Percentiles rank a stretch among this genome's conserved stretches.
Evolutionary conservation across 1,284 basidiomycete genomes (phyloP).

Genomic region (Cryptococcus floricola): DNA sequence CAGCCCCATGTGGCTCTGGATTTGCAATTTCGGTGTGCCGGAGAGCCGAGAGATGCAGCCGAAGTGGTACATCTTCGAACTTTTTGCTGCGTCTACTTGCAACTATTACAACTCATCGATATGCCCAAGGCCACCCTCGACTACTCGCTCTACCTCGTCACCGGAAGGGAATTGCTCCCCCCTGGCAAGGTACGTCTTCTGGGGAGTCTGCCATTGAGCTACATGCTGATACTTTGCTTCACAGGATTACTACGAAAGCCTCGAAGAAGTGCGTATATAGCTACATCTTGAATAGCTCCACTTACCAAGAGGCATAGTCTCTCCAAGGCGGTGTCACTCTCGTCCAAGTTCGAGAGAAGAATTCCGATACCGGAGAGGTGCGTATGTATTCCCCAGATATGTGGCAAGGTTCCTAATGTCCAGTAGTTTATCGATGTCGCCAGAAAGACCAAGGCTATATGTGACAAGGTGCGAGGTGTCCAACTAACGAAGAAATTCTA

Average conservation of each 20-base stretch:
- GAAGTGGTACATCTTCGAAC: not conserved
- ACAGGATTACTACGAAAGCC: slow-evolving; percentile 68
- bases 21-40: no score
- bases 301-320: slow-evolving; percentile 52
- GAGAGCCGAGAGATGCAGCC: not conserved
- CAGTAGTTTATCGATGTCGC: slow-evolving; percentile 76
- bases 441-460: slow-evolving; percentile 64
- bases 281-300: not conserved
- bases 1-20: no score
- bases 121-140: slow-evolving; percentile 53
- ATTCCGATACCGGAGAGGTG: slow-evolving; percentile 71
- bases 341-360: slow-evolving; percentile 85
- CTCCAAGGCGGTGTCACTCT: slow-evolving; percentile 81
- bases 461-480: slow-evolving; percentile 55
- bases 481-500: not conserved
- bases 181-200: slow-evolving; percentile 61
- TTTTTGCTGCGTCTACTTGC: not conserved
- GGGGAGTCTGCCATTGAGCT: not conserved
- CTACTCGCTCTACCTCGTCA: slow-evolving; percentile 81
- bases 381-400: slow-evolving; percentile 16
- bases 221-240: not conserved
- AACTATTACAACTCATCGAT: not conserved
- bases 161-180: slow-evolving; percentile 73
- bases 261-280: slow-evolving; percentile 63
- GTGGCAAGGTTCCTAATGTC: not conserved